These are phyloP conservation scores for Rhizopus arrhizus DNA, from an alignment of 371 early-diverging fungal species.

Conservation along the genomic window DNA sequence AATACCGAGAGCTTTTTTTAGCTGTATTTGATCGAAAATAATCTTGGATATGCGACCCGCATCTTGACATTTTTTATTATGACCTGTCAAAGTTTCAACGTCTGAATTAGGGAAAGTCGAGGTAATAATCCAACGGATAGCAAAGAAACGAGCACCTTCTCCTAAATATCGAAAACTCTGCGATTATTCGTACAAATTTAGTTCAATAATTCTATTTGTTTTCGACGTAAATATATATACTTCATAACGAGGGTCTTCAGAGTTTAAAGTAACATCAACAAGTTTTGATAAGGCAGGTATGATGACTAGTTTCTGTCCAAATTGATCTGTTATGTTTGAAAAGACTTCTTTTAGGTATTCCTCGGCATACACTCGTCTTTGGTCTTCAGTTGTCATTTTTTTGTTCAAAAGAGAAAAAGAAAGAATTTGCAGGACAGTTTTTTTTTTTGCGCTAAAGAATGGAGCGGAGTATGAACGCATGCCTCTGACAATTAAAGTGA, in stretches of 20 bases:
- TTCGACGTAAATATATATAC: neutral
- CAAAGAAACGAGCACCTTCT: neutral
- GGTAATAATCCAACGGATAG: conserved; percentile 1
- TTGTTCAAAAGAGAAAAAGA: conserved; percentile 1
- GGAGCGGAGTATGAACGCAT: no score
- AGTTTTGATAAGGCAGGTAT: neutral
- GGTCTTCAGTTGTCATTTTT: neutral
- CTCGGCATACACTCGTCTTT: neutral
- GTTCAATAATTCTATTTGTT: neutral
- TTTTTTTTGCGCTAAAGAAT: no score
- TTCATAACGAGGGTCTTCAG: neutral
- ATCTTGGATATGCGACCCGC: neutral
- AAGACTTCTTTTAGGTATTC: neutral
- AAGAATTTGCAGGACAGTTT: neutral
- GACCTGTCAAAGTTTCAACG: neutral
- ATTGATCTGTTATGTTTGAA: conserved; percentile 3
- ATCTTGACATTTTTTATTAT: conserved; percentile 1
- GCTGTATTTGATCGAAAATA: neutral
- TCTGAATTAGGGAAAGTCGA: neutral
- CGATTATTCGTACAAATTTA: neutral
- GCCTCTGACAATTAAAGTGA: no score
- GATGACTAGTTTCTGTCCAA: neutral
- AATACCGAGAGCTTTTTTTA: neutral
- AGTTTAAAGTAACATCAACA: neutral
- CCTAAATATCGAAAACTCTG: conserved; percentile 1